Evolutionary conservation across 371 early-diverging fungal genomes (phyloP).

Genomic region (Actinomortierella ambigua): DNA sequence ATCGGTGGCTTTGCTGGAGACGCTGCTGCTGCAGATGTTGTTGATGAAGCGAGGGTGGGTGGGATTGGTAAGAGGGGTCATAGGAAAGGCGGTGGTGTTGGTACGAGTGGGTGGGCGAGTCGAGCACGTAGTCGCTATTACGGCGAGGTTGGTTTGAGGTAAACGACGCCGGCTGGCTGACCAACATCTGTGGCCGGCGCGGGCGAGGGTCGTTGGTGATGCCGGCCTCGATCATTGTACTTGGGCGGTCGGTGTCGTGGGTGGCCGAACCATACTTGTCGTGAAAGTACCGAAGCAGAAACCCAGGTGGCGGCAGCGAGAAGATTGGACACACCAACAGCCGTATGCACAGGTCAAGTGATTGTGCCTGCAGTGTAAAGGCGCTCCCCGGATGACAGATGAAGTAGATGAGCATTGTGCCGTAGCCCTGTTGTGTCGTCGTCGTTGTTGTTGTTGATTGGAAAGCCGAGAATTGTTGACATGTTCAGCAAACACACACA

Average conservation of each 20-base stretch:
- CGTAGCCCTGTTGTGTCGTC: constrained; percentile 36
- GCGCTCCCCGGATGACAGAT: constrained; percentile 18
- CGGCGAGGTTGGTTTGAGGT: constrained; percentile 10
- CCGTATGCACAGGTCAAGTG: constrained; percentile 38
- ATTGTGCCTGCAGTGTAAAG: constrained; percentile 28
- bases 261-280: constrained; percentile 22
- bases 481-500: too few species aligned
- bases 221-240: constrained; percentile 42
- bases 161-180: constrained; percentile 13
- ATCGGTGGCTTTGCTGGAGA: too few species aligned
- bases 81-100: too few species aligned
- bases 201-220: constrained; percentile 42
- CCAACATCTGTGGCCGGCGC: constrained; percentile 28
- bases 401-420: constrained; percentile 30
- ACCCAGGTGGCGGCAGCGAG: constrained; percentile 33
- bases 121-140: constrained; percentile 15
- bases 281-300: constrained; percentile 25
- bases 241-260: constrained; percentile 17
- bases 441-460: too few species aligned
- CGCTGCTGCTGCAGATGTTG: too few species aligned
- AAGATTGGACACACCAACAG: constrained; percentile 32
- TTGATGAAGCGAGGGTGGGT: too few species aligned
- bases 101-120: neutral
- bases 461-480: too few species aligned
- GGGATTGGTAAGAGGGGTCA: too few species aligned